Base-by-base conservation (phyloP, 2,329 filamentous ascomycete genomes). In the Furcasterigmium sp. region DNA sequence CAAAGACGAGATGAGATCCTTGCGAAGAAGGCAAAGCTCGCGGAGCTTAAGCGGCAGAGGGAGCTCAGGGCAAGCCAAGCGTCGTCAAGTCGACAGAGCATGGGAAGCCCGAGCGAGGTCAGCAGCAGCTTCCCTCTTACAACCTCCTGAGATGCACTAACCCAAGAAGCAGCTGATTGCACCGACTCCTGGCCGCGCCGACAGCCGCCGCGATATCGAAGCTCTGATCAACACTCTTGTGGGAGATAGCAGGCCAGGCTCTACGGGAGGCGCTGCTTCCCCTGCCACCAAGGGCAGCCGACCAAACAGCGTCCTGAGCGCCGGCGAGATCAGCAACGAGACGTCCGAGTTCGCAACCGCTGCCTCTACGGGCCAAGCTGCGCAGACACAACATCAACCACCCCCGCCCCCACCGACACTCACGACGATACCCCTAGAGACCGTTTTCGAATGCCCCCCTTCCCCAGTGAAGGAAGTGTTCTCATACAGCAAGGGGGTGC, bases 401-500 rank as follows among this genome's bases (percentile, higher is more conserved):
- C 63, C 68, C 23, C 54, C 63, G 4, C 69, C 71, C 20, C 70
- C 75, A 14, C 88, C 91, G 56, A 84, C 81, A 3, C 78, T 95
- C 17, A 85, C 82, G 8, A 85, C 90, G 1, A 81, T 80, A 10
- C 76, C 86, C 8, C 73, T 89, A 42, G 81, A 83, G 15, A 90
- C 87, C 26, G 78, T 93, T 47, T 90, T 85, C 65, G 91, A 95
- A 63, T 86, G 82, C 51, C 81, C 85, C 2, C 85, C 87, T 1
- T 84, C 82, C 17, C 82, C 85, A 26, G 79, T 84, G 43, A 80
- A 85, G 51, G 93, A 98, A 64, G 75, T 95, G 46, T 90, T 95
- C 58, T 95, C 90, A 42, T 98, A 98, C 73, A 97, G 87, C 74
- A 97, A 96, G 69, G 91, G 84, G 44, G 90, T 97, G 18, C 94